These are phyloP conservation scores for Nicotiana paniculata DNA, from an alignment of 257 asterid species.

Conservation along the genomic window DNA sequence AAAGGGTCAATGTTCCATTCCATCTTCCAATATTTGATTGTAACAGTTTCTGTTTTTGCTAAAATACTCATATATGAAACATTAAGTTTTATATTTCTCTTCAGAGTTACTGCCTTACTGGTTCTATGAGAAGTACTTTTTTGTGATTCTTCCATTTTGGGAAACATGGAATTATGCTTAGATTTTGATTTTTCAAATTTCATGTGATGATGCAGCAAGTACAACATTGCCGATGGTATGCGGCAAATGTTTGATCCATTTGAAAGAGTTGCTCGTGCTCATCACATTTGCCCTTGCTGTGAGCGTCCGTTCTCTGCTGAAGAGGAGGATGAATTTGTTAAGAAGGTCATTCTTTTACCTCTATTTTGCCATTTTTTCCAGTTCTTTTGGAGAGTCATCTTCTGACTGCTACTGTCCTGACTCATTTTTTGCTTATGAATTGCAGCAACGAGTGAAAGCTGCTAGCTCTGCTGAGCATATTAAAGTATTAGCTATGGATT, in stretches of 20 bases:
- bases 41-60: background rate
- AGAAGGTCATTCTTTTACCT: conserved; percentile 42
- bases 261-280: conserved; percentile 76
- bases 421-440: conserved; percentile 11
- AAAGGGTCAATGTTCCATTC: background rate
- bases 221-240: conserved; percentile 60
- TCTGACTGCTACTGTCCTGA: background rate
- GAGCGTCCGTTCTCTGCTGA: conserved; percentile 77
- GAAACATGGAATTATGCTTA: background rate
- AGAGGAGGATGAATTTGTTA: conserved; percentile 92
- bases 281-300: conserved; percentile 91
- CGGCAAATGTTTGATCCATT: conserved; percentile 67
- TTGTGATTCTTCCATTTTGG: background rate
- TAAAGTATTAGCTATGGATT: conserved; percentile 49
- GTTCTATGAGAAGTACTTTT: background rate
- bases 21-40: background rate
- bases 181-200: background rate
- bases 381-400: conserved; percentile 5
- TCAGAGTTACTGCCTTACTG: background rate
- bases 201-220: conserved; percentile 43
- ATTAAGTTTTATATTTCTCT: background rate
- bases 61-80: background rate
- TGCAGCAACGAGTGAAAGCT: conserved; percentile 75
- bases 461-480: conserved; percentile 52
- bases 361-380: background rate